phyloP scores from a whole-genome alignment of 2,329 filamentous ascomycete genomes.

The Ophiocordyceps sinensis region DNA sequence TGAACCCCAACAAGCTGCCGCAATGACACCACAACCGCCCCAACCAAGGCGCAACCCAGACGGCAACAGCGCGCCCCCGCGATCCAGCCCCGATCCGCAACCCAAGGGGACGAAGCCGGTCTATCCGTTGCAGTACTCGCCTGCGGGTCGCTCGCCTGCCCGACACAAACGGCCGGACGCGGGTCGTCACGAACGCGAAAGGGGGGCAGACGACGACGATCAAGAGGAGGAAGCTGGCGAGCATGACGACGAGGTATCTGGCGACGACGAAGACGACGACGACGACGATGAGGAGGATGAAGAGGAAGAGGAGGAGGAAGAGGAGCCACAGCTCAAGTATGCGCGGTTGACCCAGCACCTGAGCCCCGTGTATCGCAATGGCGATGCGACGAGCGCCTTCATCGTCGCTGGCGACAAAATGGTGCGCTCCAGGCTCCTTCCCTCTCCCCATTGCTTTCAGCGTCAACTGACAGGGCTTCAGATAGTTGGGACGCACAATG shows the following conservation, averaged over 20 bases:
- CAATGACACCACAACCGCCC: constrained; percentile 29
- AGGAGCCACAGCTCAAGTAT: constrained; percentile 91
- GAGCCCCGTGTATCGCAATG: constrained; percentile 74
- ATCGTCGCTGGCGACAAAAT: constrained; percentile 92
- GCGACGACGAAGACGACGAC: constrained; percentile 28
- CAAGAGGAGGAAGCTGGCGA: constrained; percentile 13
- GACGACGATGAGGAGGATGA: constrained; percentile 50
- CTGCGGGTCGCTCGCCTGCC: background rate
- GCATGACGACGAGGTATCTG: constrained; percentile 23
- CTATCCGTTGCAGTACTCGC: background rate
- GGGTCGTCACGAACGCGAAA: background rate
- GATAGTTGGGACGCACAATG: constrained; percentile 91
- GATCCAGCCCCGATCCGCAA: background rate
- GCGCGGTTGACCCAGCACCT: constrained; percentile 71
- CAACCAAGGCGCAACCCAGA: constrained; percentile 12
- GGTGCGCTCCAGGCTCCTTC: constrained; percentile 36
- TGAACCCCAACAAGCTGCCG: constrained; percentile 13
- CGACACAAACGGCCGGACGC: background rate
- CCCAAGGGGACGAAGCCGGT: background rate
- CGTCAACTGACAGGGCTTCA: constrained; percentile 22
- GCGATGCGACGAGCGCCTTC: constrained; percentile 86
- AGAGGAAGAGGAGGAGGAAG: constrained; percentile 72
- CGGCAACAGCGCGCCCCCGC: background rate
- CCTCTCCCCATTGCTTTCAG: constrained; percentile 5
- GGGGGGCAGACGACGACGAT: constrained; percentile 5